These are phyloP conservation scores for Penicillium atrosanguineum DNA, from an alignment of 495 filamentous ascomycete genomes.

Conservation along the genomic window DNA sequence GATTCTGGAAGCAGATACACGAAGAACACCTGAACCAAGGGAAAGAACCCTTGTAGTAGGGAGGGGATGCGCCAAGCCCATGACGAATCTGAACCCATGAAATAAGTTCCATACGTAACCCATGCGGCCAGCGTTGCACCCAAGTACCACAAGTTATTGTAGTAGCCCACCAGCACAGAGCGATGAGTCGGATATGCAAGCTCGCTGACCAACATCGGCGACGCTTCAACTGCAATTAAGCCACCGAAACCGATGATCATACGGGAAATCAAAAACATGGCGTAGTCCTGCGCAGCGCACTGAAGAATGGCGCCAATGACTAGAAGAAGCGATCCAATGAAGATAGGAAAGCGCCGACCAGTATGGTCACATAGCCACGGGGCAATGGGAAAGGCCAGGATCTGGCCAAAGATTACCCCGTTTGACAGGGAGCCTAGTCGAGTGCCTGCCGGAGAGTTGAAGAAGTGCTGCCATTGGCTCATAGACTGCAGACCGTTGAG, in stretches of 20 bases:
- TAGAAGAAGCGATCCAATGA: constrained; percentile 19
- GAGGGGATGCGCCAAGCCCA: constrained; percentile 48
- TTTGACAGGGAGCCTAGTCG: constrained; percentile 21
- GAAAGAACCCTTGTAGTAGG: constrained; percentile 31
- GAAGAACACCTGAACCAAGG: constrained; percentile 38
- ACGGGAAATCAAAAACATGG: constrained; percentile 24
- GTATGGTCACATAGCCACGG: constrained; percentile 6
- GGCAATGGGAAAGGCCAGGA: constrained; percentile 19
- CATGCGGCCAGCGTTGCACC: constrained; percentile 18
- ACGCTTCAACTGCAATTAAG: constrained; percentile 14
- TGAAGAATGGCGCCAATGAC: constrained; percentile 23
- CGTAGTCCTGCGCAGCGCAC: constrained; percentile 19
- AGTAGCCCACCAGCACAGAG: constrained; percentile 6
- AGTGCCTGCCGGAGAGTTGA: constrained; percentile 19
- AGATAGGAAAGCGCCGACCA: constrained; percentile 22
- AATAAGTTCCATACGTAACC: constrained; percentile 18
- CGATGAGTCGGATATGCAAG: constrained; percentile 32
- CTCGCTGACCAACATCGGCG: constrained; percentile 31
- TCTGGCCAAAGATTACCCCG: constrained; percentile 23
- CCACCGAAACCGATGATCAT: constrained; percentile 29
- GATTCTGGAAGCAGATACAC: constrained; percentile 43
- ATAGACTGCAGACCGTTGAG: constrained; percentile 31
- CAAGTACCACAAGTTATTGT: constrained; percentile 18
- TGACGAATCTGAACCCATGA: neutral
- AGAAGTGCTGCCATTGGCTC: constrained; percentile 20